Evolutionary conservation across 495 filamentous ascomycete genomes (phyloP), one percentile per base, ranked within the genome.

Genomic region (Rhizodiscina lignyota): DNA sequence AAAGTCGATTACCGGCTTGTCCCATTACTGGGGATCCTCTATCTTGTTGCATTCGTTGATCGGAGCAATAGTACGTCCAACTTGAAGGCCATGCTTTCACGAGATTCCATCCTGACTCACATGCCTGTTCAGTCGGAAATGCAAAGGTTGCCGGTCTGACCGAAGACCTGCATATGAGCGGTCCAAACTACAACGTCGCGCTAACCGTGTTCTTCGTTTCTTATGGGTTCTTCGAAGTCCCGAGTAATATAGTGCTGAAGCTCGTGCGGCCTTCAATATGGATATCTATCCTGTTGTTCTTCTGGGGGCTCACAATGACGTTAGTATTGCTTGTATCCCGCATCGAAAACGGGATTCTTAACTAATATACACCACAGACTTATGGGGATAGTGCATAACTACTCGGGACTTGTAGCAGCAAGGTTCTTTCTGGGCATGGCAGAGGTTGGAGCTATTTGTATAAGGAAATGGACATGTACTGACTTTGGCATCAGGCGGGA

Each of bases 1-100:
- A 69, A 65, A 45, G 69, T 74, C 35, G 72, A 75, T 42, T 35
- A 54, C 12, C 55, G 60, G 10, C 48, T 77, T 34, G 52, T 74
- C 20, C 70, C 72, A 0, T 46, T 74, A 17, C 50, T 77, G 1
- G 64, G 68, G 37, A 49, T 67, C 3, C 16, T 27, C 24, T 27
- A 27, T 13, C 8, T 27, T 27, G 8, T 27, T 13, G 24, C 8
- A 8, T 27, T 27, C 13, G 8, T 32, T 8, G 30, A 32, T 18
- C 30, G 30, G 11, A 8, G 8, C 6, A 32, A 32, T 18, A 32
- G 13, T 13, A 13, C 24, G 8, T 13, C 24, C 13, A 27, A 8
- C 8, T n/a, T n/a, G n/a, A n/a, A n/a, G n/a, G n/a, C n/a, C n/a
- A n/a, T n/a, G n/a, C n/a, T n/a, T n/a, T n/a, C n/a, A n/a, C n/a